Evolutionary conservation across 140 eudicot genomes (phyloP), one percentile per base, ranked within the genome.

Genomic region (Bidens hawaiensis): DNA sequence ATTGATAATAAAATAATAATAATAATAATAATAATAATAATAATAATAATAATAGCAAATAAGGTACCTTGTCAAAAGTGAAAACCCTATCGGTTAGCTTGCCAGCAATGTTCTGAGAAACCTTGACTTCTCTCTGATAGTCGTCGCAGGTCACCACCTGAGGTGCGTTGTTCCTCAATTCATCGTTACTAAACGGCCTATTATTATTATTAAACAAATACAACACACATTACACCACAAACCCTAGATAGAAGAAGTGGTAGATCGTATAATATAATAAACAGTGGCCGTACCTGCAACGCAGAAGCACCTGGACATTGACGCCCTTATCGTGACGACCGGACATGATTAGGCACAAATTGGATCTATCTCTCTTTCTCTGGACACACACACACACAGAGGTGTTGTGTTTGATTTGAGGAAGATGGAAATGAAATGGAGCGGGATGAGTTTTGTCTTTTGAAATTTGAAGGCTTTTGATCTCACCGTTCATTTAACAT

Each of bases 161-260:
- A 15, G 99, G 99, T 43, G 99, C 96, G 54, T 88, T 85, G 66
- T 76, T 93, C 75, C 79, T 81, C 58, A 93, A 70, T 79, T 93
- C 99, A 0, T 93, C 99, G n/a, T 74, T 83, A 27, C 95, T 93
- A 75, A 85, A 93, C 33, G 99, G 99, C 83, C 99, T 93, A 58
- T 28, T n/a, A n/a, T n/a, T n/a, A n/a, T n/a, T n/a, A n/a, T n/a
- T 56, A 47, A 70, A 17, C 66, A 30, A 36, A n/a, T n/a, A 42
- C 23, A 38, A 38, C 30, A 6, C 36, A 45, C 28, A 0, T 0
- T 7, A n/a, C n/a, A n/a, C n/a, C n/a, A 19, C 52, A 55, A 57
- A 73, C 62, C 78, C 73, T n/a, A n/a, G n/a, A n/a, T 40, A 58
- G 19, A 18, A 30, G 28, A 30, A 30, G 8, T 30, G 8, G 8